These are phyloP conservation scores for Penicillium diatomitis DNA, from an alignment of 495 filamentous ascomycete species.

Conservation along the genomic window DNA sequence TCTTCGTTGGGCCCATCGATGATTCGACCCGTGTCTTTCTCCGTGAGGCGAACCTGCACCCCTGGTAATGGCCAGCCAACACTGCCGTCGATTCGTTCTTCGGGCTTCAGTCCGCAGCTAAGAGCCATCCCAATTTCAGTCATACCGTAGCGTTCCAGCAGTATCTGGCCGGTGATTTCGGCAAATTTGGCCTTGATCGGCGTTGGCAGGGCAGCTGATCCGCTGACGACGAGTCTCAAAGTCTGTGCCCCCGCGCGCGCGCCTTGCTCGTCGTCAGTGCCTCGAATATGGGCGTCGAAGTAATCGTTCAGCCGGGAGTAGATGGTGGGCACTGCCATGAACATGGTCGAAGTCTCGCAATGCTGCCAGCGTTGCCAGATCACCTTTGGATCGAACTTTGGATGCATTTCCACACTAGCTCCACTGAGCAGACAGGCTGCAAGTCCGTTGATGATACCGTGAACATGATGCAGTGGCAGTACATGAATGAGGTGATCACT, in stretches of 20 bases:
- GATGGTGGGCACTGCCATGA: constrained; percentile 40
- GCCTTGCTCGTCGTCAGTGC: constrained; percentile 25
- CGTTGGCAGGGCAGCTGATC: constrained; percentile 36
- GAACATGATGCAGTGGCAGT: constrained; percentile 36
- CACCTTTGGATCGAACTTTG: constrained; percentile 35
- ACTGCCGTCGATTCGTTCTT: constrained; percentile 33
- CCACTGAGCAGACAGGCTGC: constrained; percentile 30
- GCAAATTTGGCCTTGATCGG: constrained; percentile 35
- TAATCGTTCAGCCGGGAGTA: constrained; percentile 39
- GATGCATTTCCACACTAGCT: constrained; percentile 35
- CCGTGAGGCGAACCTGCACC: constrained; percentile 32
- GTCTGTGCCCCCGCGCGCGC: constrained; percentile 25
- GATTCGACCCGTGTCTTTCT: constrained; percentile 29
- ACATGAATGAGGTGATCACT: constrained; percentile 36
- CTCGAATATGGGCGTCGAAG: constrained; percentile 33
- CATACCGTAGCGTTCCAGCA: constrained; percentile 40
- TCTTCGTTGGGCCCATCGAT: constrained; percentile 27
- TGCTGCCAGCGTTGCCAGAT: constrained; percentile 38
- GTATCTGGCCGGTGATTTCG: constrained; percentile 29
- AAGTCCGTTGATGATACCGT: constrained; percentile 37
- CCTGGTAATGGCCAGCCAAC: constrained; percentile 40
- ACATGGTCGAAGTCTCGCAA: constrained; percentile 30
- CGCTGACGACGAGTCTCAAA: constrained; percentile 32
- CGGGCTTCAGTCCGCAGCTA: constrained; percentile 31
- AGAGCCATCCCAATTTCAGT: constrained; percentile 41